Base-by-base conservation (phyloP, 495 filamentous ascomycete genomes). In the Tuber umbilicatum region DNA sequence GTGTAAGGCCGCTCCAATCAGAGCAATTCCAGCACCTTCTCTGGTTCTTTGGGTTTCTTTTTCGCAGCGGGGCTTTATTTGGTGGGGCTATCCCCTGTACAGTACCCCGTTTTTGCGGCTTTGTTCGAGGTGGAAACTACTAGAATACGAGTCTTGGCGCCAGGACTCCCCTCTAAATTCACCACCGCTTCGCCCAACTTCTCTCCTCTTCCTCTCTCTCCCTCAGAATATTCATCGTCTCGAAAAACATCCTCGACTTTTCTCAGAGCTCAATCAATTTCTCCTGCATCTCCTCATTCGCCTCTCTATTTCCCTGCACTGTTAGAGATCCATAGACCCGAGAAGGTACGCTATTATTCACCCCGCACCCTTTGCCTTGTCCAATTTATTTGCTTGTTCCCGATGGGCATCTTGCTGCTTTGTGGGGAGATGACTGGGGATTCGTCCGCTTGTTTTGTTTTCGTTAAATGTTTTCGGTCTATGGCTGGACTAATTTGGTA, bases 101-200 rank as follows among this genome's bases (percentile, higher is more conserved):
- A n/a, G n/a, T n/a, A 60, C 50, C n/a, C 27, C 27, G 55, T 64
- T 35, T 74, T 55, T 78, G 76, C 73, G 70, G 75, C 75, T 74
- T 77, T 77, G 75, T 78, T 77, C 27, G 55, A 35, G 41, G 68
- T 79, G 72, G 77, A 79, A 79, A 70, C 76, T 74, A 79, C 77
- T 79, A 79, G 77, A 79, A 79, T 79, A 68, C 75, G 45, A 37
- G 72, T 79, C 77, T 79, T 79, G 77, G 77, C 77, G 69, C 77
- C 50, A 67, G 23, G 42, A 76, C 31, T 68, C 73, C 76, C 78
- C 77, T 79, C 77, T 79, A 79, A 79, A 79, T 79, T 79, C 77
- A 74, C 72, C 75, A 74, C 71, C 75, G 38, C 38, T 50, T 72
- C 76, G 69, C 73, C 72, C 72, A 35, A 76, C 75, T 69, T 71